Base-by-base conservation (phyloP, 2,329 filamentous ascomycete species). In the Venturia oleaginea region DNA sequence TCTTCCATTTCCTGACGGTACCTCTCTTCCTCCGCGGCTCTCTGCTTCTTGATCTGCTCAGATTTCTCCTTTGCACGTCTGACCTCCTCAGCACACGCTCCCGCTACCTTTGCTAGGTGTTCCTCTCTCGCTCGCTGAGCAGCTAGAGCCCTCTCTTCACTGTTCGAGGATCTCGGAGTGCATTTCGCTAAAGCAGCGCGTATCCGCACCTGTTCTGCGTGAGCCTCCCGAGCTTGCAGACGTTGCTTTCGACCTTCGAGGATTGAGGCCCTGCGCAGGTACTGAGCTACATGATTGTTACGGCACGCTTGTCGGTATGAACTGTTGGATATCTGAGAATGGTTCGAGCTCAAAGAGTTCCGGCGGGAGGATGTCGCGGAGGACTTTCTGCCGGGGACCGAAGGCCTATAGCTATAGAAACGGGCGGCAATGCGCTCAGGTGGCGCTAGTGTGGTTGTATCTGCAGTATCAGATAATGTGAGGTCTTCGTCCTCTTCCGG, bases 41-140 rank as follows among this genome's bases (percentile, higher is more conserved):
- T 86, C 73, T 88, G 88, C 76, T 90, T 88, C 75, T 91, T 92
- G 79, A 90, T 91, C 65, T 84, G 86, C 73, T 91, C 89, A 17
- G 90, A 90, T n/a, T 92, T 82, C 61, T 89, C 87, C 79, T 93
- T 93, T 62, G 90, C 90, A 68, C 89, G 83, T 72, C 89, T 86
- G 19, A 94, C 90, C 73, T 94, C 90, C 74, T 92, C 90, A 24
- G 90, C 90, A 72, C 90, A 93, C 66, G 85, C 83, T 60, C 90
- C 88, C 4, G 90, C 89, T 54, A 93, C 92, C 73, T 92, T 90
- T 10, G 89, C 90, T 22, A 94, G 77, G 69, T 92, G 91, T 69
- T 88, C 88, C 77, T 93, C 89, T 65, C 91, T 83, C 0, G 90
- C 88, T 68, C 91, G 84, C 67, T 91, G 86, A 5, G 90, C 90